Evolutionary conservation across 1,284 basidiomycete genomes (phyloP).

Genomic region (Flammula alnicola): DNA sequence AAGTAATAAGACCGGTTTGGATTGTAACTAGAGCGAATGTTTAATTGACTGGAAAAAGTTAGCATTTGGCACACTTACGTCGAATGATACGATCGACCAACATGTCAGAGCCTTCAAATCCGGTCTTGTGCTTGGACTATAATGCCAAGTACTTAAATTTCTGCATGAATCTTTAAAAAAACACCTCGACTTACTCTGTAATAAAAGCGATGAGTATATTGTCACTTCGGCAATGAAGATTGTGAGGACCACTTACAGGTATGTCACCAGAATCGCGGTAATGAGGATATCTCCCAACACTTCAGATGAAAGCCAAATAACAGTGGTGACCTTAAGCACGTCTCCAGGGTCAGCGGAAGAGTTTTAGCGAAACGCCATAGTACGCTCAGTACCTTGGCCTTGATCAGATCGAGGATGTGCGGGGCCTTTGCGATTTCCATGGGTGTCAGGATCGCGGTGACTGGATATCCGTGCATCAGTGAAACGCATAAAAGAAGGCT

Average conservation of each 20-base stretch:
- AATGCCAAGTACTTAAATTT: too few relatives aligned
- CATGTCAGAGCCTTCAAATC: slow-evolving; percentile 32
- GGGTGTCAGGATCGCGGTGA: slow-evolving; percentile 24
- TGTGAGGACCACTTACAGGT: slow-evolving; percentile 33
- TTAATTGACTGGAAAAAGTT: background rate
- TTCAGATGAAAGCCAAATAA: slow-evolving; percentile 35
- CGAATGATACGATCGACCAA: slow-evolving; percentile 44
- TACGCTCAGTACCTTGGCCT: slow-evolving; percentile 23
- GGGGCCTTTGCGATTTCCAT: slow-evolving; percentile 25
- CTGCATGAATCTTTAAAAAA: too few relatives aligned
- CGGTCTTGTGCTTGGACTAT: slow-evolving; percentile 44
- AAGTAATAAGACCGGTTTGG: slow-evolving; percentile 27
- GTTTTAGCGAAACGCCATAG: background rate
- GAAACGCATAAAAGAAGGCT: background rate
- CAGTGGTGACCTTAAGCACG: slow-evolving; percentile 30
- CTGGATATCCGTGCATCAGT: slow-evolving; percentile 5
- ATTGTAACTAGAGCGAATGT: slow-evolving; percentile 16
- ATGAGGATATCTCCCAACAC: slow-evolving; percentile 41
- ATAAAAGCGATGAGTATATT: too few relatives aligned
- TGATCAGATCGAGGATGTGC: slow-evolving; percentile 23
- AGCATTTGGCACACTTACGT: slow-evolving; percentile 33
- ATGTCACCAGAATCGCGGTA: slow-evolving; percentile 37
- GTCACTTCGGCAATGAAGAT: too few relatives aligned
- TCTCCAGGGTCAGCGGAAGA: background rate
- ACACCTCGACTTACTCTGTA: too few relatives aligned